Percentiles rank a stretch among this genome's conserved stretches.
phyloP scores from a whole-genome alignment of 768 basidiomycete genomes.

The Trametes meyenii region DNA sequence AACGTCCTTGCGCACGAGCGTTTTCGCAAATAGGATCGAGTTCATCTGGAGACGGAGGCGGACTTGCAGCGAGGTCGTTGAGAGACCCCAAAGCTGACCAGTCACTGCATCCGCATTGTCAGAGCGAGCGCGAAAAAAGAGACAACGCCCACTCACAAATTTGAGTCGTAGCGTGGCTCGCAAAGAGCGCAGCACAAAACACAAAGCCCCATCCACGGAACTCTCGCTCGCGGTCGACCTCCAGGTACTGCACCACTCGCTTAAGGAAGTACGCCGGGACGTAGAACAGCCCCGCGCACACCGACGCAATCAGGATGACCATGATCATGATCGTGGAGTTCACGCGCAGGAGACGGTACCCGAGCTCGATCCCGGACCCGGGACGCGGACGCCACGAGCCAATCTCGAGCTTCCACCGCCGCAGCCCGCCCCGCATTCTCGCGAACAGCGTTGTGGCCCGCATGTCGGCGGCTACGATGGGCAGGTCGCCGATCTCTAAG shows the following conservation, averaged over 20 bases:
- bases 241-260: slow-evolving; percentile 63
- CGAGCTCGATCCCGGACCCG: slow-evolving; percentile 67
- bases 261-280: slow-evolving; percentile 60
- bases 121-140: not conserved
- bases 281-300: slow-evolving; percentile 69
- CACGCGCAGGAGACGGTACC: slow-evolving; percentile 60
- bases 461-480: slow-evolving; percentile 75
- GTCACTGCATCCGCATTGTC: slow-evolving; percentile 44
- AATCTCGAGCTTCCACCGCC: slow-evolving; percentile 51
- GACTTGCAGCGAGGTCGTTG: slow-evolving; percentile 71
- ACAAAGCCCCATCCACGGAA: slow-evolving; percentile 76
- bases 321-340: slow-evolving; percentile 48
- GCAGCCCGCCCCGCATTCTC: slow-evolving; percentile 63
- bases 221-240: slow-evolving; percentile 58
- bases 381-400: slow-evolving; percentile 59
- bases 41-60: slow-evolving; percentile 77
- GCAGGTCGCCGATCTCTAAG: slow-evolving; percentile 87
- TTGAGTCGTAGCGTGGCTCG: slow-evolving; percentile 45
- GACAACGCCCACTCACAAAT: slow-evolving; percentile 40
- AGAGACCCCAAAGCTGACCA: slow-evolving; percentile 71
- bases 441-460: slow-evolving; percentile 65
- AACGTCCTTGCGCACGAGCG: slow-evolving; percentile 81
- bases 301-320: slow-evolving; percentile 53
- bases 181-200: slow-evolving; percentile 55
- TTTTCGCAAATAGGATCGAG: slow-evolving; percentile 84